Evolutionary conservation across 1,284 basidiomycete genomes (phyloP).

Genomic region (Xerocomus nothofagi): DNA sequence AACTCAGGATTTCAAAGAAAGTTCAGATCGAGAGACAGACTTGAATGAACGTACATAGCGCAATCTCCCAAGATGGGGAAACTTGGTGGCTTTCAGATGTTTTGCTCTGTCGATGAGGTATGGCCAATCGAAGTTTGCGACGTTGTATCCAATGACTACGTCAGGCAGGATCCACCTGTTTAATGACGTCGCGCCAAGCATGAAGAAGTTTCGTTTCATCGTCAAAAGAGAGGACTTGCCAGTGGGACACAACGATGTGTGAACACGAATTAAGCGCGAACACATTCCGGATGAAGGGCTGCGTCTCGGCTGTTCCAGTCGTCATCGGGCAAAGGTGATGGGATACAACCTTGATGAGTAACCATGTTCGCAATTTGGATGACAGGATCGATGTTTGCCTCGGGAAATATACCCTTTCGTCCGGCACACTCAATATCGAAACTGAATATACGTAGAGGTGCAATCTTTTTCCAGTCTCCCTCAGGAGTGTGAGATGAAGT

Average conservation of each 20-base stretch:
- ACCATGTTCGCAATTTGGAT: conserved; percentile 99
- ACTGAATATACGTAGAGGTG: conserved; percentile 87
- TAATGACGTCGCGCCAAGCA: conserved; percentile 84
- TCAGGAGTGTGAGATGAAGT: conserved; percentile 89
- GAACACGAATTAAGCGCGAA: conserved; percentile 93
- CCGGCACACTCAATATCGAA: conserved; percentile 99
- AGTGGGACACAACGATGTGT: conserved; percentile 92
- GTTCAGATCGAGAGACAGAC: background rate
- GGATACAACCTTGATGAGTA: conserved; percentile 77
- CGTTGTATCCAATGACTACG: conserved; percentile 93
- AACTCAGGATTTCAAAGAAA: background rate
- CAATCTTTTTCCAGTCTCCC: conserved; percentile 86
- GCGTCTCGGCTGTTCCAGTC: conserved; percentile 60
- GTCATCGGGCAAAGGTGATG: background rate
- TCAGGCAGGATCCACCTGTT: conserved; percentile 90
- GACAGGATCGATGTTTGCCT: conserved; percentile 84
- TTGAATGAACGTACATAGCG: background rate
- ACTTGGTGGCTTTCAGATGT: conserved; percentile 70
- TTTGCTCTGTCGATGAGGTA: conserved; percentile 90
- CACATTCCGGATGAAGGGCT: conserved; percentile 94
- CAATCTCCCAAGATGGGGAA: conserved; percentile 79
- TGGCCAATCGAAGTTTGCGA: conserved; percentile 89
- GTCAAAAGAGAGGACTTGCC: conserved; percentile 85
- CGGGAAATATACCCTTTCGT: conserved; percentile 93
- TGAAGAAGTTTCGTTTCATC: conserved; percentile 74